Base-by-base conservation (phyloP, 2,329 filamentous ascomycete species). In the Cercospora zeae-maydis region DNA sequence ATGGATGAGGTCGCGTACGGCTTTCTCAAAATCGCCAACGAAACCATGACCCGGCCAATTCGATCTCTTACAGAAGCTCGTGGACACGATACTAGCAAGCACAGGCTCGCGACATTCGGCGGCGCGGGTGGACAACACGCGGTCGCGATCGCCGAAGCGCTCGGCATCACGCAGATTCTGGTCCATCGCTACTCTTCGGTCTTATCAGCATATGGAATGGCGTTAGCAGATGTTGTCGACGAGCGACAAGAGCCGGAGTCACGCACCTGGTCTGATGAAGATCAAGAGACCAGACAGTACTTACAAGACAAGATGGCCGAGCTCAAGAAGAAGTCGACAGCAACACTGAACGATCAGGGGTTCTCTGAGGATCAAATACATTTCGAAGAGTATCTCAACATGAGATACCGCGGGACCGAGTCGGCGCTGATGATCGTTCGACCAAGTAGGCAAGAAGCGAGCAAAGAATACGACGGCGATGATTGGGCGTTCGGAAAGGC, bases 321-420 rank as follows among this genome's bases (percentile, higher is more conserved):
- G 52, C 81, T 97, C 37, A 93, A 90, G 77, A 82, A 84, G n/a
- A 91, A 88, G 72, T 93, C 91, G 0, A 83, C 81, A 0, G 78
- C 81, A 16, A 85, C 86, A 0, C 79, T 97, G 4, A 80, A 81
- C 21, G 88, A 89, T 1, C 93, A 97, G 76, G 93, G 92, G 0
- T 96, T 97, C 72, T 80, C 83, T 1, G 85, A 90, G 47, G 78
- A 84, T 4, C 86, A 91, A 33, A 90, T 96, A 24, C 83, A 87
- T 0, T 96, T 93, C 71, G 92, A 96, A 74, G 90, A 96, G 73
- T 97, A 96, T 72, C 84, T 98, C 61, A 96, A 97, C 74, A 92
- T 97, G 88, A 83, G 93, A 62, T 96, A 96, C 72, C 86, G 91
- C 36, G 92, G 92, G 10, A 96, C 92, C 0, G 92, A 96, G 74